Evolutionary conservation across 345 rosid species (phyloP), one percentile per base, ranked within the genome.

Genomic region (Brassica napus): DNA sequence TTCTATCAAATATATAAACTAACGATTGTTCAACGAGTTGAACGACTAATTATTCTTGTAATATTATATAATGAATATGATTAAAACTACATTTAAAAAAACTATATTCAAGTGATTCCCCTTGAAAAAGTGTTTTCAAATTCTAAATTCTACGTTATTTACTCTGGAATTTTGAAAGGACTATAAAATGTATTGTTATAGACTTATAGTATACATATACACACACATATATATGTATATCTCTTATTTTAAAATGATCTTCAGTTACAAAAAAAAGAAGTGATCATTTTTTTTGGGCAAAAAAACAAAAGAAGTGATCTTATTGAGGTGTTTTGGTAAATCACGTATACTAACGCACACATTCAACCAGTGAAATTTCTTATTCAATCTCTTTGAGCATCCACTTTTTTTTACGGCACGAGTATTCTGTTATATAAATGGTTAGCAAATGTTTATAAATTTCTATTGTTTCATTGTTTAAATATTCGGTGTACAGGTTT

Each of bases 1-100:
- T 7, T 24, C 74, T 47, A 59, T 4, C 54, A 68, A 60, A 18
- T 68, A 66, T n/a, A 74, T 26, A 60, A 49, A 14, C 68, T 57
- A 47, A 61, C 52, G 23, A 61, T 18, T 60, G 68, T 21, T 16
- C 18, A 69, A 31, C 34, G 24, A 30, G 54, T 61, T 69, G 35
- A 21, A 12, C 59, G 24, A 70, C 31, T 68, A 31, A 21, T 24
- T 3, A 60, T n/a, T 39, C 32, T 39, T 67, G 9, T 57, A 55
- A 8, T 37, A 16, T 16, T 49, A 49, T 64, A 32, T 49, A 21
- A 49, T 6, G 5, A 30, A 47, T 6, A 31, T 69, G 49, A 69
- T 14, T 68, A 26, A 60, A 77, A 69, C 69, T 28, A 28, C 4
- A 69, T 30, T 55, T 2, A 10, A 23, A 23, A 60, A 28, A 28